A percentile compares a stretch with the other conserved stretches of the same genome.
phyloP scores from a whole-genome alignment of 495 filamentous ascomycete genomes.

The Penicillium bovifimosum region DNA sequence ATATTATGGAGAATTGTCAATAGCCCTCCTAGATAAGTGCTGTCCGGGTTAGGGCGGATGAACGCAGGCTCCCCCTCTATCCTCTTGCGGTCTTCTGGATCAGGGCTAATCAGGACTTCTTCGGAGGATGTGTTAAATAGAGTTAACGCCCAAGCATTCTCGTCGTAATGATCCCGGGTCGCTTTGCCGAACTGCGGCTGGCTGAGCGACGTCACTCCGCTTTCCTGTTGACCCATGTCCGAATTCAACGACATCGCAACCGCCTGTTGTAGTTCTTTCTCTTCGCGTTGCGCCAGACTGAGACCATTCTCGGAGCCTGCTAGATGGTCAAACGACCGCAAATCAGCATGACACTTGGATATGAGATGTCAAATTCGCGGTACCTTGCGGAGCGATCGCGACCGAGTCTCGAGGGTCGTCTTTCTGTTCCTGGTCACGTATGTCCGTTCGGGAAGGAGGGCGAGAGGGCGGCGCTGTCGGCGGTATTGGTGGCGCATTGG shows the following conservation, averaged over 20 bases:
- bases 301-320: constrained; percentile 41
- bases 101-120: constrained; percentile 57
- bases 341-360: constrained; percentile 10
- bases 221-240: constrained; percentile 50
- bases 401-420: constrained; percentile 5
- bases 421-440: constrained; percentile 23
- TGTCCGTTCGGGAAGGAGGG: constrained; percentile 62
- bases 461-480: constrained; percentile 56
- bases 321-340: constrained; percentile 8
- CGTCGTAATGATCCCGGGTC: constrained; percentile 64
- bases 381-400: constrained; percentile 15
- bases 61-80: constrained; percentile 59
- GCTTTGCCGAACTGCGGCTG: constrained; percentile 64
- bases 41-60: constrained; percentile 56
- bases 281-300: constrained; percentile 46
- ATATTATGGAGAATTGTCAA: constrained; percentile 81
- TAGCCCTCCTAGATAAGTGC: constrained; percentile 59
- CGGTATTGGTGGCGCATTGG: constrained; percentile 39
- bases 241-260: constrained; percentile 48
- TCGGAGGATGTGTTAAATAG: constrained; percentile 46
- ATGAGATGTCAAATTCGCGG: constrained; percentile 7
- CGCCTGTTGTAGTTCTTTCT: constrained; percentile 55
- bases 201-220: constrained; percentile 44
- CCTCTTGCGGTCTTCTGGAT: constrained; percentile 56
- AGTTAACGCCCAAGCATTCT: constrained; percentile 73